Evolutionary conservation across 1,284 basidiomycete species (phyloP).

Genomic region (Ustilago crameri): DNA sequence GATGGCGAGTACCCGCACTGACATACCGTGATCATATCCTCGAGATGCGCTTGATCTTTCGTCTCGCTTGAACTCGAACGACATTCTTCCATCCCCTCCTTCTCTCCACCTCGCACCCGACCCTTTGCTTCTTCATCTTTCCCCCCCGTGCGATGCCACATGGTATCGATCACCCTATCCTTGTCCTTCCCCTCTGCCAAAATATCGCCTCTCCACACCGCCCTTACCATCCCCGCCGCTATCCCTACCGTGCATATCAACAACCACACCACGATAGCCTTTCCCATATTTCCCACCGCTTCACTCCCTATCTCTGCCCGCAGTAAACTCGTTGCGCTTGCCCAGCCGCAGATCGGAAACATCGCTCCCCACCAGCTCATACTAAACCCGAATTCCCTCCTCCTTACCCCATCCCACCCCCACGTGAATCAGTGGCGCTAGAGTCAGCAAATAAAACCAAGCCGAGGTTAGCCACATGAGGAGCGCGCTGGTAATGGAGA

Average conservation of each 20-base stretch:
- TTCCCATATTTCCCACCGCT: constrained; percentile 8
- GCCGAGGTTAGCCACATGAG: constrained; percentile 32
- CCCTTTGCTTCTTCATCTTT: no score
- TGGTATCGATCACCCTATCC: constrained; percentile 40
- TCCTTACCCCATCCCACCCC: background rate
- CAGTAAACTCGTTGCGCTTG: constrained; percentile 18
- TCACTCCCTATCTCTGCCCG: constrained; percentile 10
- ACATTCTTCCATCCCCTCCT: no score
- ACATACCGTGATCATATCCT: no score
- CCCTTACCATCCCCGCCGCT: constrained; percentile 13
- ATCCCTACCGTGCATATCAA: constrained; percentile 9
- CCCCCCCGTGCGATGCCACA: constrained; percentile 17
- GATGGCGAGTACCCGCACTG: no score
- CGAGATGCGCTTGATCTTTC: no score
- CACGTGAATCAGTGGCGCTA: constrained; percentile 10
- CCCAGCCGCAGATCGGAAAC: constrained; percentile 41
- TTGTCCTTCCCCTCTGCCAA: constrained; percentile 37
- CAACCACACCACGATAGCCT: constrained; percentile 24
- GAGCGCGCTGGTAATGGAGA: constrained; percentile 9
- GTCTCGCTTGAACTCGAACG: no score
- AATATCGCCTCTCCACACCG: constrained; percentile 16
- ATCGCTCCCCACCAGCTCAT: constrained; percentile 47
- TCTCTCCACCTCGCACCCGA: no score
- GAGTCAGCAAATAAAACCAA: constrained; percentile 37
- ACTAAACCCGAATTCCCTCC: constrained; percentile 26